Conservation (phyloP, 192 early-diverging fungal species). For the Coemansia sp. region DNA sequence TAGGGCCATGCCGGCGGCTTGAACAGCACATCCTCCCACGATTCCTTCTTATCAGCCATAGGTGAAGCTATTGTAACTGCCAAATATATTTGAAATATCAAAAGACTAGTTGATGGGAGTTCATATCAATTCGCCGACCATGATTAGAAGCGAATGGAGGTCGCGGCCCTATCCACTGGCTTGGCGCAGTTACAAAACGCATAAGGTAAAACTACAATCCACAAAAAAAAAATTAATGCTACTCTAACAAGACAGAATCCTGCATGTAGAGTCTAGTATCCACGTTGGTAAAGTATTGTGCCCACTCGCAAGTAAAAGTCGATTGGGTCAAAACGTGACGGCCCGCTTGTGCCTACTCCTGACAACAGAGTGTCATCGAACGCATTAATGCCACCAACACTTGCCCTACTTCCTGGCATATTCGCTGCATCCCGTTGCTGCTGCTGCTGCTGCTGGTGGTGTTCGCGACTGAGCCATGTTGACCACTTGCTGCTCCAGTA, state of each 20-base stretch:
- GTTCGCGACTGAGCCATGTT: slow-evolving; percentile 31
- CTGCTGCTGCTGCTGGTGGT: too few species aligned
- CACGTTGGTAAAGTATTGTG: slow-evolving; percentile 64
- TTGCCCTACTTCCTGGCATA: too few species aligned
- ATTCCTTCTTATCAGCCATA: not conserved
- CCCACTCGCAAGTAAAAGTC: slow-evolving; percentile 73
- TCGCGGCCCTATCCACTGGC: too few species aligned
- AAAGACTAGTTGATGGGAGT: too few species aligned
- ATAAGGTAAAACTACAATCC: slow-evolving; percentile 4
- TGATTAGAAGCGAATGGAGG: too few species aligned
- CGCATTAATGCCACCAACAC: not conserved
- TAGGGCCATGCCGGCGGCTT: slow-evolving; percentile 39
- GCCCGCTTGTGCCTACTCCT: not conserved
- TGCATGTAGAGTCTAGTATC: slow-evolving; percentile 43
- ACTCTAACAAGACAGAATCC: not conserved
- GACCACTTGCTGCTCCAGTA: slow-evolving; percentile 50
- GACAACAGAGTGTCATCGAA: not conserved
- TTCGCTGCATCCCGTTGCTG: not conserved
- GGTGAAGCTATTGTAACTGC: slow-evolving; percentile 3
- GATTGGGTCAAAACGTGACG: slow-evolving; percentile 61
- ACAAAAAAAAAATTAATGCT: slow-evolving; percentile 1
- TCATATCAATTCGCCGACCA: too few species aligned
- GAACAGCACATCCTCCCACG: slow-evolving; percentile 28
- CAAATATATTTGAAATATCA: not conserved
- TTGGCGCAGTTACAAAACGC: not conserved